Conservation (phyloP, 331 rosid genomes). For the Saraca asoca region DNA sequence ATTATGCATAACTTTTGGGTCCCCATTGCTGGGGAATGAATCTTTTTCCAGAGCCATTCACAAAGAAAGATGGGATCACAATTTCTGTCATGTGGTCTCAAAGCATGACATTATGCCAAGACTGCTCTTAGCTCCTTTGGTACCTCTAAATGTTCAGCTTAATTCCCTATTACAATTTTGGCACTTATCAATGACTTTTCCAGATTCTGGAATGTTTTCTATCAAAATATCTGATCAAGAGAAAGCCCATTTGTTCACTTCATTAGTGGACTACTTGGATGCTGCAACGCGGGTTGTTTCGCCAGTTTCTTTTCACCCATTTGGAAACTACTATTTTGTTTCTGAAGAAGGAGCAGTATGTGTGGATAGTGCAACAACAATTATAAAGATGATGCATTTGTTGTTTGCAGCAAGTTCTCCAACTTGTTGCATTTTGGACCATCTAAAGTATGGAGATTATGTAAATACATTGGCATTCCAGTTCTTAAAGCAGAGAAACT, state of each 20-base stretch:
- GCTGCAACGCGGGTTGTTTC: constrained; percentile 38
- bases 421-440: constrained; percentile 56
- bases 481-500: constrained; percentile 44
- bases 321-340: constrained; percentile 75
- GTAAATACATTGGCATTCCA: constrained; percentile 51
- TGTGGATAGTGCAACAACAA: constrained; percentile 62
- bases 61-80: constrained; percentile 74
- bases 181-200: constrained; percentile 59
- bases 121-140: constrained; percentile 69
- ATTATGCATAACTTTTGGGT: constrained; percentile 79
- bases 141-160: constrained; percentile 46
- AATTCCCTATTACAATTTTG: constrained; percentile 56
- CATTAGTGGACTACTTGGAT: constrained; percentile 45
- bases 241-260: constrained; percentile 44
- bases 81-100: constrained; percentile 76
- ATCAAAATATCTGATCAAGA: constrained; percentile 45
- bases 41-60: constrained; percentile 63
- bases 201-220: constrained; percentile 40
- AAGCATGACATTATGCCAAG: constrained; percentile 85
- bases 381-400: constrained; percentile 68
- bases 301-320: constrained; percentile 53
- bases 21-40: constrained; percentile 76
- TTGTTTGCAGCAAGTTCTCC: constrained; percentile 55
- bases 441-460: constrained; percentile 73
- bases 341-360: constrained; percentile 74